A percentile compares a stretch with the other conserved stretches of the same genome.
Conservation (phyloP, 495 filamentous ascomycete genomes). For the Amorphotheca resinae region DNA sequence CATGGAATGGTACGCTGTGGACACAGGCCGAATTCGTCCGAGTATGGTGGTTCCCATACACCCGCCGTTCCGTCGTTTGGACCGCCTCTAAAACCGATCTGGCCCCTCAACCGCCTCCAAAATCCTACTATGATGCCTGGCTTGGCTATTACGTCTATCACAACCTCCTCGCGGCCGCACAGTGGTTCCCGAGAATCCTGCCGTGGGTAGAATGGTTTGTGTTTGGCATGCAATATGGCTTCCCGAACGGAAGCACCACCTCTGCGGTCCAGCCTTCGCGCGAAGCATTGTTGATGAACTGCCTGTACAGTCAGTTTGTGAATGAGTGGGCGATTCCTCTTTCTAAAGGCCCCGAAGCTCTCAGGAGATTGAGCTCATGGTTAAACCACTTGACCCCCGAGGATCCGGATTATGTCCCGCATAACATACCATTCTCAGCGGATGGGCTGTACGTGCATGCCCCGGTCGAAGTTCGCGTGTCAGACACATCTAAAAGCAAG, state of each 20-base stretch:
- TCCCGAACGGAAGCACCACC: slow-evolving; percentile 51
- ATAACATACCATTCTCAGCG: slow-evolving; percentile 68
- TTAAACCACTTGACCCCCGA: slow-evolving; percentile 45
- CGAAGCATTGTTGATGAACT: slow-evolving; percentile 83
- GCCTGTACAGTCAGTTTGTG: slow-evolving; percentile 89
- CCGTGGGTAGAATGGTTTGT: slow-evolving; percentile 89
- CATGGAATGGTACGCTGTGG: slow-evolving; percentile 73
- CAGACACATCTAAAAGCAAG: slow-evolving; percentile 46
- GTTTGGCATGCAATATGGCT: slow-evolving; percentile 92
- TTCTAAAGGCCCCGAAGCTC: slow-evolving; percentile 77
- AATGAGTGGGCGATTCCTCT: slow-evolving; percentile 96
- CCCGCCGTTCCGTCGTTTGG: slow-evolving; percentile 76
- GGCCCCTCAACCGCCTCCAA: slow-evolving; percentile 22
- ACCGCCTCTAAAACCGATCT: slow-evolving; percentile 58
- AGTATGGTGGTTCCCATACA: slow-evolving; percentile 97
- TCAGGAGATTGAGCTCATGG: slow-evolving; percentile 75
- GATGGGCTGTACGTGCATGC: slow-evolving; percentile 80
- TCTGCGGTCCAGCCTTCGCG: slow-evolving; percentile 66
- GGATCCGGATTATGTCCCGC: slow-evolving; percentile 40
- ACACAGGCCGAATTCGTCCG: slow-evolving; percentile 74
- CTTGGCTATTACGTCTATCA: slow-evolving; percentile 86
- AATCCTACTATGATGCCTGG: slow-evolving; percentile 64
- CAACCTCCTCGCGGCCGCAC: slow-evolving; percentile 64
- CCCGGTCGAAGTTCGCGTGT: slow-evolving; percentile 83
- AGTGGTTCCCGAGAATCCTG: slow-evolving; percentile 65